These are phyloP conservation scores for Rossbeevera mucosa DNA, from an alignment of 768 basidiomycete genomes.

Conservation along the genomic window DNA sequence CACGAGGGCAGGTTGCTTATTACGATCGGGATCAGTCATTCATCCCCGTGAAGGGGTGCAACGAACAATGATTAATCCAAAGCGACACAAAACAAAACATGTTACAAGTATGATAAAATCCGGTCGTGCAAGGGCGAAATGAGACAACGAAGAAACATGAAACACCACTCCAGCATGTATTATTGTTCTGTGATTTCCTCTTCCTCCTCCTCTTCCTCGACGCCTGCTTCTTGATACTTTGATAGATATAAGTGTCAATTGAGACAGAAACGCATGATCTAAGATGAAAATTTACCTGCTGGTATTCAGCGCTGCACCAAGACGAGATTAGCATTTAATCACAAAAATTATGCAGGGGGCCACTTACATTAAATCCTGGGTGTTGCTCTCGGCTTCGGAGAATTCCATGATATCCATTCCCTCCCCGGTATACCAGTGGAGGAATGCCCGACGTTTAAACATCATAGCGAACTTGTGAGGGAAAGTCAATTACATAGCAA, in stretches of 20 bases:
- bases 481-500: conserved; percentile 1
- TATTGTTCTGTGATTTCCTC: conserved; percentile 30
- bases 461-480: conserved; percentile 61
- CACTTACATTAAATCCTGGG: conserved; percentile 73
- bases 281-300: conserved; percentile 49
- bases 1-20: background rate
- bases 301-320: conserved; percentile 74
- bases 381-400: conserved; percentile 83
- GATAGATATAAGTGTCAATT: conserved; percentile 1
- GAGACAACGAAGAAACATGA: background rate
- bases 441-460: conserved; percentile 81
- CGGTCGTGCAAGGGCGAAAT: background rate
- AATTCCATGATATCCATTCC: conserved; percentile 87
- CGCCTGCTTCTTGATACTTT: conserved; percentile 59
- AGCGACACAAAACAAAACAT: conserved; percentile 18
- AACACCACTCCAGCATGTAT: background rate
- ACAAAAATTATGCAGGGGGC: background rate
- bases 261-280: background rate
- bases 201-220: conserved; percentile 40
- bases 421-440: conserved; percentile 89
- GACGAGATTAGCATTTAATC: conserved; percentile 4
- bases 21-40: background rate
- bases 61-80: conserved; percentile 6
- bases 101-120: conserved; percentile 15
- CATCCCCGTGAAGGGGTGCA: background rate